Percentiles rank a stretch among this genome's conserved stretches.
Conservation (phyloP, 805 yeast genomes). For the Sugiyamaella chiloensis region DNA sequence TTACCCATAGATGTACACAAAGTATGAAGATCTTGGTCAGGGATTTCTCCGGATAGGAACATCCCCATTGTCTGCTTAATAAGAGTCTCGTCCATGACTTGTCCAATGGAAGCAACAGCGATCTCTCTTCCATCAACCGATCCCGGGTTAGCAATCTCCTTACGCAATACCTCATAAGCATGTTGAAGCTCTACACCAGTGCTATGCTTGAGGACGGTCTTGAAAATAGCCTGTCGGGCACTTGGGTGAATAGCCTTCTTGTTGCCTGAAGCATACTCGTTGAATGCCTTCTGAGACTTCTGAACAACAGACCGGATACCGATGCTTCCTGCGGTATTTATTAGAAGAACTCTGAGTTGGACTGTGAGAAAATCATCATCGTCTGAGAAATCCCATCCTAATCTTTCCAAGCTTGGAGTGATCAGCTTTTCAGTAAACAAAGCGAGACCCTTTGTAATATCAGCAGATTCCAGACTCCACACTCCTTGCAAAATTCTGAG, state of each 20-base stretch:
- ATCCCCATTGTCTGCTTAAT: conserved; percentile 40
- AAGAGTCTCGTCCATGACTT: conserved; percentile 37
- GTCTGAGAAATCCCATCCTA: conserved; percentile 63
- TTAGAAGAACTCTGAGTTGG: conserved; percentile 60
- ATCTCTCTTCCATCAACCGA: conserved; percentile 57
- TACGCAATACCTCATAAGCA: conserved; percentile 40
- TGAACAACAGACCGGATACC: conserved; percentile 47
- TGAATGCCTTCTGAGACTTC: conserved; percentile 39
- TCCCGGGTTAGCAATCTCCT: conserved; percentile 49
- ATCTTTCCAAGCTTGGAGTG: conserved; percentile 42
- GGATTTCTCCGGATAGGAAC: conserved; percentile 42
- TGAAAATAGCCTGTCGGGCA: conserved; percentile 45
- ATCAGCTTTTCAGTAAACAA: conserved; percentile 54
- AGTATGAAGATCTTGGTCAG: conserved; percentile 55
- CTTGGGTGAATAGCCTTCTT: conserved; percentile 48
- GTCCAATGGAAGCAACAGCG: conserved; percentile 55
- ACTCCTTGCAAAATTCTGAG: conserved; percentile 32
- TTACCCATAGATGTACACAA: conserved; percentile 46
- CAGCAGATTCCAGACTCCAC: conserved; percentile 39
- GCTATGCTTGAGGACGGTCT: conserved; percentile 40
- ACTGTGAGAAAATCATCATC: conserved; percentile 57
- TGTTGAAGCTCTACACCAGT: conserved; percentile 35
- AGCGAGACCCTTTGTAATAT: conserved; percentile 47
- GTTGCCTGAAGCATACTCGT: conserved; percentile 43
- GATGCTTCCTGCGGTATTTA: conserved; percentile 55